phyloP scores from a whole-genome alignment of 106 monocot genomes.

The Dactylorhiza incarnata region DNA sequence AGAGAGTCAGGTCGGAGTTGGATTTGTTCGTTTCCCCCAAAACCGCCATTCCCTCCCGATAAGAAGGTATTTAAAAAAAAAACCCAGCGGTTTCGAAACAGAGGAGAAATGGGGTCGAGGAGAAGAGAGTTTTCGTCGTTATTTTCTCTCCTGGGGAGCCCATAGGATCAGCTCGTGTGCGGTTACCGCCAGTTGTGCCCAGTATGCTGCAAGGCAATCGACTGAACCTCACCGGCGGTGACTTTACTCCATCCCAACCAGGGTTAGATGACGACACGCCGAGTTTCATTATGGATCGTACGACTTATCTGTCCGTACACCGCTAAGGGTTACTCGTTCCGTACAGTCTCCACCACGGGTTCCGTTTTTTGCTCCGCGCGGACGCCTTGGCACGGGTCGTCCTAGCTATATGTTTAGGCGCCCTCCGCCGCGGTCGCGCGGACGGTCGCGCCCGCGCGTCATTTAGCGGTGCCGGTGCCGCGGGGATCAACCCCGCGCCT shows the following conservation, averaged over 20 bases:
- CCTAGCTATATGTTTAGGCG: too few species aligned
- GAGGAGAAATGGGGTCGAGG: background rate
- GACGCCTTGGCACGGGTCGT: background rate
- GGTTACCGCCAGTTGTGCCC: too few species aligned
- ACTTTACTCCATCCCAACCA: background rate
- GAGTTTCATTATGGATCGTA: background rate
- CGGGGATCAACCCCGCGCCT: too few species aligned
- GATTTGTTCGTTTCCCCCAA: slow-evolving; percentile 8
- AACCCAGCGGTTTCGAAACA: background rate
- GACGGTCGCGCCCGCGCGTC: too few species aligned
- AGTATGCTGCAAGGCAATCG: too few species aligned
- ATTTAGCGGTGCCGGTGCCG: too few species aligned
- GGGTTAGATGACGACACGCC: background rate
- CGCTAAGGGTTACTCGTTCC: background rate
- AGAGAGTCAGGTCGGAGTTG: background rate
- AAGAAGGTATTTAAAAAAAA: background rate
- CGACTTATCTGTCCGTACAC: background rate
- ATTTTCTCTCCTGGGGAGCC: too few species aligned
- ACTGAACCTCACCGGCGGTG: background rate
- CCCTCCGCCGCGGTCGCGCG: too few species aligned
- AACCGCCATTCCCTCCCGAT: background rate
- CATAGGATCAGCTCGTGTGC: too few species aligned
- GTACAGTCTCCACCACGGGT: background rate
- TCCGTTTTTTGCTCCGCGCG: background rate
- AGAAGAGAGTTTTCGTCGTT: background rate